Evolutionary conservation across 352 stramenopile species (phyloP), one percentile per base, ranked within the genome.

Genomic region (Globisporangium echinulatum): DNA sequence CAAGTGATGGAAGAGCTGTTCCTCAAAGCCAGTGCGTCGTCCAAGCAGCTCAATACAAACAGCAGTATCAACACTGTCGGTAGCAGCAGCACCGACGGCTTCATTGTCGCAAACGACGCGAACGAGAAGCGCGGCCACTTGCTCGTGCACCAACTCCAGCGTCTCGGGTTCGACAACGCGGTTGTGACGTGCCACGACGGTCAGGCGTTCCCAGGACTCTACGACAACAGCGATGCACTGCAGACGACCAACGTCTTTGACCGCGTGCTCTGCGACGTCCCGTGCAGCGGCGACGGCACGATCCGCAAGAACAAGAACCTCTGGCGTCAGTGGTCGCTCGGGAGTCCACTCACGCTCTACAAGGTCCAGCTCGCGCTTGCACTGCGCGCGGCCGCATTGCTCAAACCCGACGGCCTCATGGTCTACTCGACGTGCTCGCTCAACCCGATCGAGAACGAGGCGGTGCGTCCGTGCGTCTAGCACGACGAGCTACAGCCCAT

Each of bases 391-490:
- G 81, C 96, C 33, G 75, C 90, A n/a, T 64, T 98, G 17, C 74
- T 98, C 37, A 85, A 87, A 61, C 65, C 82, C n/a, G 85, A 88
- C 19, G 91, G 93, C 3, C 75, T 89, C 56, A 96, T 98, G 87
- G 93, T 97, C 15, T 98, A 98, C 63, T 97, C 88, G 13, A 98
- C 94, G 38, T 99, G 97, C 68, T 98, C 88, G 40, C 72, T 99
- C 54, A 99, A 99, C 73, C 97, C 97, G 1, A 82, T 99, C 15
- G 97, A 99, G 73, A 91, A 99, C 67, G 97, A 99, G 70, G 96
- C 97, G 1, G 77, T 82, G 7, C 17, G 61, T 56, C 2, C 38
- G 42, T 1, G 7, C 2, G 7, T 13, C 46, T 10, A 48, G 40
- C 17, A 37, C 25, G 25, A 33, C 25, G 25, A 33, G 25, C 25